Evolutionary conservation across 2,329 filamentous ascomycete genomes (phyloP).

Genomic region (Cordyceps farinosa): DNA sequence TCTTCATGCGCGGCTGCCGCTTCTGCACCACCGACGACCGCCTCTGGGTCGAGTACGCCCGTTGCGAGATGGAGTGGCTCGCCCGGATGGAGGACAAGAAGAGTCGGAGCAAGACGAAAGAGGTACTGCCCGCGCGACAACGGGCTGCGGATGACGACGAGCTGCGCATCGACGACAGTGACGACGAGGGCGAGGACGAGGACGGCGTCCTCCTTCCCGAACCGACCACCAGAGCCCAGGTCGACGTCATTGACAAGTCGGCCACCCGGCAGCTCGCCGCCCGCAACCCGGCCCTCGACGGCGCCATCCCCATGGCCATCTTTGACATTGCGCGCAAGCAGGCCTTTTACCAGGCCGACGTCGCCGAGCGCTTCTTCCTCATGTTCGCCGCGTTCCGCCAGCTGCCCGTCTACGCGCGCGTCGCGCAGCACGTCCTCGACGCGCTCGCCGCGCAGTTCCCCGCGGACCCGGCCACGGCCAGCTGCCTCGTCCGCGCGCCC

Average conservation of each 20-base stretch:
- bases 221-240: conserved; percentile 34
- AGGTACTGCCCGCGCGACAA: conserved; percentile 44
- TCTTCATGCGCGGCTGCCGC: conserved; percentile 82
- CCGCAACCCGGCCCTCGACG: conserved; percentile 78
- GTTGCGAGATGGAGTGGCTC: conserved; percentile 89
- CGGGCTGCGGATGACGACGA: conserved; percentile 48
- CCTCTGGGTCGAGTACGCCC: conserved; percentile 87
- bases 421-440: conserved; percentile 71
- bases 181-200: conserved; percentile 42
- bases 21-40: conserved; percentile 75
- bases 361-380: conserved; percentile 75
- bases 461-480: conserved; percentile 58
- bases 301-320: conserved; percentile 90
- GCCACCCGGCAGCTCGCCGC: conserved; percentile 50
- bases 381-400: conserved; percentile 69
- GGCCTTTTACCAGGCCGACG: conserved; percentile 60
- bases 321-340: conserved; percentile 84
- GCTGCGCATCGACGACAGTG: conserved; percentile 40
- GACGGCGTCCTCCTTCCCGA: conserved; percentile 44
- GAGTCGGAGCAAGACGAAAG: conserved; percentile 47
- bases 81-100: conserved; percentile 73
- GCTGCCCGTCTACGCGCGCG: conserved; percentile 59
- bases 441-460: conserved; percentile 59
- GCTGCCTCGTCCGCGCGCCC: conserved; percentile 68
- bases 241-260: conserved; percentile 45